Base-by-base conservation (phyloP, 768 basidiomycete species). In the Kondoa malvinella region DNA sequence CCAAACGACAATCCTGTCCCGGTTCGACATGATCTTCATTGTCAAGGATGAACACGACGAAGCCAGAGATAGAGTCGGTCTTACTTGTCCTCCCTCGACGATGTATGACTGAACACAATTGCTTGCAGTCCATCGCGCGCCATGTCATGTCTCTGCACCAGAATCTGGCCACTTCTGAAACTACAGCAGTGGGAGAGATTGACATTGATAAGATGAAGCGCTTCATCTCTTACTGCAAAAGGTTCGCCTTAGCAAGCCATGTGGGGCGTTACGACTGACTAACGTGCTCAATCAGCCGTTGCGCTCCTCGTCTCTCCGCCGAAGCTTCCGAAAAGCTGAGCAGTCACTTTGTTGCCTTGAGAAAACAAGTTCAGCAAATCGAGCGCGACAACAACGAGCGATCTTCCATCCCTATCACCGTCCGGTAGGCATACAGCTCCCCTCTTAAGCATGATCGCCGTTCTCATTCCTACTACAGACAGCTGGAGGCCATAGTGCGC, bases 11-110 rank as follows among this genome's bases (percentile, higher is more conserved):
- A 96, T 99, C 72, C 78, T 99, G 75, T 96, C 92, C 61, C 87
- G 95, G 67, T 99, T 99, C 77, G 95, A 99, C 76, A 94, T 99
- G 92, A 97, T 99, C 73, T 99, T 97, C 80, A 94, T 99, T 71
- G 87, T 99, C 69, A 90, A 88, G 76, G 95, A 99, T 74, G 92
- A 97, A 74, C 95, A 99, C 76, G 90, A 96, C 75, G 95, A 97
- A 77, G 80, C 81, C 56, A 83, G 95, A 61, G 95, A 99, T 77
- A 85, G 86, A 77, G 92, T 89, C 69, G 56, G 83, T 78, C 4
- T 16, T 16, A 2, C 27, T 27, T 30, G 56, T 26, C 34, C 30
- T 1, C 1, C n/a, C 3, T 2, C 26, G 2, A 14, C 1, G 1
- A 12, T 62, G 17, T 3, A 15, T 21, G n/a, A 40, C 57, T 56